Evolutionary conservation across 495 filamentous ascomycete species (phyloP).

Genomic region (Penicillium robsamsonii): DNA sequence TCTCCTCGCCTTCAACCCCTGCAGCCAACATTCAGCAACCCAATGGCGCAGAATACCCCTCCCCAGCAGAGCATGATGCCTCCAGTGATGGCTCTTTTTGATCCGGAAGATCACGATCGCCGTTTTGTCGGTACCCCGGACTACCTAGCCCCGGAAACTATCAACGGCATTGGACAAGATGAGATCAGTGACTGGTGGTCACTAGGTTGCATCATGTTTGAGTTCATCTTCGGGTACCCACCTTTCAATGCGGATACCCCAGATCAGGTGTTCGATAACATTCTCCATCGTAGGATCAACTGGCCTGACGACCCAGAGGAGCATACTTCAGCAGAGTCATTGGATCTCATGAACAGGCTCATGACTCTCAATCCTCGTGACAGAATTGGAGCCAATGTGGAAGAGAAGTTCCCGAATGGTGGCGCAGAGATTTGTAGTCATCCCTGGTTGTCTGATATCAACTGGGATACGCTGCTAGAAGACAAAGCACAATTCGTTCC

Average conservation of each 20-base stretch:
- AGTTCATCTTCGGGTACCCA: slow-evolving; percentile 88
- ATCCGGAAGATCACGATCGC: slow-evolving; percentile 89
- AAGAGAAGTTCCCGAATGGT: slow-evolving; percentile 74
- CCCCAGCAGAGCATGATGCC: slow-evolving; percentile 82
- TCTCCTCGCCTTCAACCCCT: slow-evolving; percentile 70
- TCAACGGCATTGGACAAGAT: slow-evolving; percentile 91
- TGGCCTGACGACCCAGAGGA: slow-evolving; percentile 77
- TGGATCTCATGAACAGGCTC: slow-evolving; percentile 88
- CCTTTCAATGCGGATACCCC: slow-evolving; percentile 91
- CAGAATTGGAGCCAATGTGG: slow-evolving; percentile 79
- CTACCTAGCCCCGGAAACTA: slow-evolving; percentile 95
- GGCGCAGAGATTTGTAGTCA: slow-evolving; percentile 88
- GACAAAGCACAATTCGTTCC: slow-evolving; percentile 97
- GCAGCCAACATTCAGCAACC: slow-evolving; percentile 57
- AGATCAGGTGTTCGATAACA: slow-evolving; percentile 96
- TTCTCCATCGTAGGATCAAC: slow-evolving; percentile 79
- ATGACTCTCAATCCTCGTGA: slow-evolving; percentile 77
- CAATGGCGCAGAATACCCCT: slow-evolving; percentile 53
- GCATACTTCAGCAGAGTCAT: slow-evolving; percentile 76
- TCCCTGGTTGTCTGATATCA: slow-evolving; percentile 82
- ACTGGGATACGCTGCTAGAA: slow-evolving; percentile 86
- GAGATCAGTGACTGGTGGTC: slow-evolving; percentile 99
- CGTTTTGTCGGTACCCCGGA: slow-evolving; percentile 96
- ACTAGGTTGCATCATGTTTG: slow-evolving; percentile 93
- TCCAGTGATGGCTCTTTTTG: slow-evolving; percentile 92